phyloP scores from a whole-genome alignment of 164 flowering plant species.

The Dillenia turbinata region DNA sequence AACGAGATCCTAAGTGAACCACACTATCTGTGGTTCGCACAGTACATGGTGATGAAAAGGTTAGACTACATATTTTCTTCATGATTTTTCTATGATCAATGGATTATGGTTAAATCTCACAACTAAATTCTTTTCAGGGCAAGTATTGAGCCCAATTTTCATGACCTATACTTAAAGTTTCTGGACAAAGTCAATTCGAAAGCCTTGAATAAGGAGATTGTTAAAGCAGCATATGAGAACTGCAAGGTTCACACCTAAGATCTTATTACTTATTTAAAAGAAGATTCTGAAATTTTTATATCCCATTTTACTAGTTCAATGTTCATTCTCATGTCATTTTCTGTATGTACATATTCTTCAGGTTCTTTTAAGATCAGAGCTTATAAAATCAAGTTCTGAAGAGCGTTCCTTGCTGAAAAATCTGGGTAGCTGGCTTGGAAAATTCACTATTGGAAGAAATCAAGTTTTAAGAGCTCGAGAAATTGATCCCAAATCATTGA shows the following conservation, averaged over 20 bases:
- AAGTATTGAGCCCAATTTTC: constrained; percentile 96
- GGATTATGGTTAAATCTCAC: too few species aligned
- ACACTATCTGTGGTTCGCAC: constrained; percentile 92
- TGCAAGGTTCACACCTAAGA: constrained; percentile 68
- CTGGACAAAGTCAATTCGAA: constrained; percentile 79
- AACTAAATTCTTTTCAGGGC: constrained; percentile 48
- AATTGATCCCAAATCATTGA: constrained; percentile 89
- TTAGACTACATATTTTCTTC: constrained; percentile 10
- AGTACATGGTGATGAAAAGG: constrained; percentile 99
- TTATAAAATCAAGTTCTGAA: constrained; percentile 95
- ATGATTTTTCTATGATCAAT: constrained; percentile 1
- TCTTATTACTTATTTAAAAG: too few species aligned
- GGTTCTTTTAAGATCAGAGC: constrained; percentile 94
- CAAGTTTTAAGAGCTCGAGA: constrained; percentile 82
- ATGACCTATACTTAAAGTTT: constrained; percentile 96
- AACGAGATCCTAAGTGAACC: constrained; percentile 71
- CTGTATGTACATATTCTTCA: constrained; percentile 17
- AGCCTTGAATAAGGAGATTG: constrained; percentile 67
- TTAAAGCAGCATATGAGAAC: constrained; percentile 86
- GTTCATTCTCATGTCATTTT: constrained; percentile 1
- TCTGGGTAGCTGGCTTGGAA: constrained; percentile 99
- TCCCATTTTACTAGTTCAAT: not conserved
- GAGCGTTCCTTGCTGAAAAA: constrained; percentile 94
- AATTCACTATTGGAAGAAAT: constrained; percentile 91
- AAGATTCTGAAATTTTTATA: constrained; percentile 1